These are phyloP conservation scores for Debaryomyces fabryi DNA, from an alignment of 1,139 yeast species.

Conservation along the genomic window DNA sequence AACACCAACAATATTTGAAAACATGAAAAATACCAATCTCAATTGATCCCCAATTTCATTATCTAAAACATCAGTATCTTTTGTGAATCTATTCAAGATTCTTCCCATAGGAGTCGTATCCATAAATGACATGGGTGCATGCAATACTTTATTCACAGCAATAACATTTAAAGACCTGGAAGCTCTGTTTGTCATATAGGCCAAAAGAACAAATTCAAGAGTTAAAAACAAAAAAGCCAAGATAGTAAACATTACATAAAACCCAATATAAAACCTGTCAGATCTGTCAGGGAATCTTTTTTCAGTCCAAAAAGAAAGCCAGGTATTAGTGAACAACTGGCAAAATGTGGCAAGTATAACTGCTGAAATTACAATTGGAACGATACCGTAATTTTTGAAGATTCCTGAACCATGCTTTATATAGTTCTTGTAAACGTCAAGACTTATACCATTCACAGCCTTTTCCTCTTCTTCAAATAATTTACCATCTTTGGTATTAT, in stretches of 20 bases:
- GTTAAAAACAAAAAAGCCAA: slow-evolving; percentile 40
- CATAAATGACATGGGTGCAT: slow-evolving; percentile 60
- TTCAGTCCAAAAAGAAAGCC: slow-evolving; percentile 86
- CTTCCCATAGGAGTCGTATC: slow-evolving; percentile 66
- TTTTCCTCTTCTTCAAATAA: slow-evolving; percentile 34
- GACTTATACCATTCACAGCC: slow-evolving; percentile 43
- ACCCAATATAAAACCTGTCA: slow-evolving; percentile 68
- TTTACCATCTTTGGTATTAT: slow-evolving; percentile 32
- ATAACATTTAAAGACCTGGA: slow-evolving; percentile 45
- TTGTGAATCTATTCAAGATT: slow-evolving; percentile 64
- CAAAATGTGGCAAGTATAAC: slow-evolving; percentile 54
- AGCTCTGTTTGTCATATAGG: slow-evolving; percentile 54
- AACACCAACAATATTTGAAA: slow-evolving; percentile 62
- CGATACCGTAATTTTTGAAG: slow-evolving; percentile 24
- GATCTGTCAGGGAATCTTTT: slow-evolving; percentile 50
- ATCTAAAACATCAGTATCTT: slow-evolving; percentile 83
- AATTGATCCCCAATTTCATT: slow-evolving; percentile 68
- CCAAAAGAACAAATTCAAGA: slow-evolving; percentile 48
- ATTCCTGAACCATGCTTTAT: slow-evolving; percentile 60
- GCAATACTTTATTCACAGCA: slow-evolving; percentile 45
- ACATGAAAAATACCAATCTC: slow-evolving; percentile 52
- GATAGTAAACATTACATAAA: slow-evolving; percentile 61
- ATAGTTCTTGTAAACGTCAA: slow-evolving; percentile 46
- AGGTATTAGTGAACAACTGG: slow-evolving; percentile 68
- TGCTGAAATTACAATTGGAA: slow-evolving; percentile 23